These are phyloP conservation scores for Phaeolepiota aurea DNA, from an alignment of 768 basidiomycete genomes.

Conservation along the genomic window DNA sequence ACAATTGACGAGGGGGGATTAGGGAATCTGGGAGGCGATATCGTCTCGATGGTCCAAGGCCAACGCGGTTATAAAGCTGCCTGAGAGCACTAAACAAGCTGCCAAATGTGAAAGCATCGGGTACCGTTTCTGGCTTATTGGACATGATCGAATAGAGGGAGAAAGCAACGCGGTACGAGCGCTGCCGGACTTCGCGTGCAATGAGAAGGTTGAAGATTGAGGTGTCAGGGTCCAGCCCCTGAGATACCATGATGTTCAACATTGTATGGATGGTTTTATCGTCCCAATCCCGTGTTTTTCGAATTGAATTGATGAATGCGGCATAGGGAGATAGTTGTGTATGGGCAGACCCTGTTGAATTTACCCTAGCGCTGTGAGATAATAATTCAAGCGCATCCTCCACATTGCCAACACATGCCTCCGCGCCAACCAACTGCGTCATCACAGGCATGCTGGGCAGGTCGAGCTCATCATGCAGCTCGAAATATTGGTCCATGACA, in stretches of 20 bases:
- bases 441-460: not conserved
- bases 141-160: slow-evolving; percentile 33
- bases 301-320: slow-evolving; percentile 27
- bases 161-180: slow-evolving; percentile 27
- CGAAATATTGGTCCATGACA: slow-evolving; percentile 14
- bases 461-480: slow-evolving; percentile 3
- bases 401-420: not conserved
- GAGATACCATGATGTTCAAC: slow-evolving; percentile 28
- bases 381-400: not conserved
- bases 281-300: slow-evolving; percentile 19
- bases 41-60: slow-evolving; percentile 11
- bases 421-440: not conserved
- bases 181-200: slow-evolving; percentile 22
- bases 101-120: slow-evolving; percentile 36
- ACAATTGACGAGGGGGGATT: slow-evolving; percentile 31
- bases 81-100: slow-evolving; percentile 26
- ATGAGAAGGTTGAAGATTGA: slow-evolving; percentile 43
- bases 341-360: not conserved
- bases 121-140: slow-evolving; percentile 19
- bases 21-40: slow-evolving; percentile 12
- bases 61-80: not conserved
- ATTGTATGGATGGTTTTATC: slow-evolving; percentile 21
- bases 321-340: slow-evolving; percentile 21
- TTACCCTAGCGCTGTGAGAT: not conserved
- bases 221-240: slow-evolving; percentile 27